Base-by-base conservation (phyloP, 139 green algal genomes). In the Astrephomene gubernaculifera region DNA sequence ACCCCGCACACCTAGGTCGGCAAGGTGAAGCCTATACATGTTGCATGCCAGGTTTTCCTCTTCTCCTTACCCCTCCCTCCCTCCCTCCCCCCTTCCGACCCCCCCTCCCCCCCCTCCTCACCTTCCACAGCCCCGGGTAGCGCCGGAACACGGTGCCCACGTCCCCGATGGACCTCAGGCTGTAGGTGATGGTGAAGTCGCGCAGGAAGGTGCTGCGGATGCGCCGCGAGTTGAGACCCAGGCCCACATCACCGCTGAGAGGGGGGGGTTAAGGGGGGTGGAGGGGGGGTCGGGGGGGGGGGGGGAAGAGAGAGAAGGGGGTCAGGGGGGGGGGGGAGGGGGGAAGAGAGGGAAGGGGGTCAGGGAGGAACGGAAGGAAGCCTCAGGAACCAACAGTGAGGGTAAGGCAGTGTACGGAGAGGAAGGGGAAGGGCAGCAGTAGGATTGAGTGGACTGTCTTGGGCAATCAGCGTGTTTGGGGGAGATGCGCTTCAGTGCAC, bases 201-300 rank as follows among this genome's bases (percentile, higher is more conserved):
- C 82, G 83, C n/a, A 97, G 86, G 88, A 98, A 98, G 22, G 88
- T 74, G 27, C 96, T 87, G 33, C 91, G 89, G 90, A 98, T 89
- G 53, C 96, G 91, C 31, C 97, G 92, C 49, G 97, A 91, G 79
- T 97, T 98, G 54, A 99, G 87, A 9, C 97, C 97, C 38, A 99
- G 89, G 7, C 97, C 97, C 49, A 98, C 96, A 67, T 99, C 97
- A 21, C 96, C 96, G 87, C 94, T 97, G 91, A 54, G 25, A 12
- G 57, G 6, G 45, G 36, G 9, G 14, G 38, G 91, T 54, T 19
- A 12, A 24, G 6, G 45, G 36, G 9, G 14, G 38, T 17, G 1
- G 68, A 24, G 67, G 31, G 8, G n/a, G 31, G 63, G 63, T 4
- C 27, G 31, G 31, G 31, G 10, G 43, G 65, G 65, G 65, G 35